Conservation (phyloP, 345 rosid genomes). For the Murraya paniculata region DNA sequence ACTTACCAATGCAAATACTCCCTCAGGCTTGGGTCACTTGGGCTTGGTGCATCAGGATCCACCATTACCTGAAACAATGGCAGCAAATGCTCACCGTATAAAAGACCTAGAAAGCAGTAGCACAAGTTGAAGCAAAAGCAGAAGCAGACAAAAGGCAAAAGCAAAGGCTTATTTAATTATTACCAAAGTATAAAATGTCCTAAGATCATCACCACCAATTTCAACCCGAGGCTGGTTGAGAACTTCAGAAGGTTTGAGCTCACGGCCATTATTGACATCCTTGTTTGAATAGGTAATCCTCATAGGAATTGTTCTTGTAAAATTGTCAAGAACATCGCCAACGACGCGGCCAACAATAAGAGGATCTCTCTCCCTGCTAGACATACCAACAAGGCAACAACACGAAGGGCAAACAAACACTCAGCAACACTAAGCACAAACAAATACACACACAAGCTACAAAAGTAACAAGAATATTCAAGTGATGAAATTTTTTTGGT, state of each 20-base stretch:
- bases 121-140: neutral
- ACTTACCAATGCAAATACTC: constrained; percentile 67
- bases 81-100: neutral
- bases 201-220: constrained; percentile 60
- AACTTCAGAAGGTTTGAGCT: constrained; percentile 58
- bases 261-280: constrained; percentile 54
- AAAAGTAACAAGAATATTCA: constrained; percentile 1
- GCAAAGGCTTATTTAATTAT: neutral
- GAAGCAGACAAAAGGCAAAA: neutral
- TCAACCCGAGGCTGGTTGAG: constrained; percentile 51
- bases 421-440: neutral
- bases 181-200: constrained; percentile 72
- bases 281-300: constrained; percentile 29
- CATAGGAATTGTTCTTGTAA: constrained; percentile 42
- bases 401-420: neutral
- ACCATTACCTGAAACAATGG: constrained; percentile 53
- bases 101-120: neutral
- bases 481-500: neutral
- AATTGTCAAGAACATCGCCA: constrained; percentile 68
- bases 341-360: constrained; percentile 62
- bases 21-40: constrained; percentile 55
- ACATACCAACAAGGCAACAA: constrained; percentile 27
- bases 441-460: neutral
- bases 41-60: constrained; percentile 79
- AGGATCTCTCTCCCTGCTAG: constrained; percentile 49